phyloP scores from a whole-genome alignment of 768 basidiomycete species.

The Tricholoma matsutake region DNA sequence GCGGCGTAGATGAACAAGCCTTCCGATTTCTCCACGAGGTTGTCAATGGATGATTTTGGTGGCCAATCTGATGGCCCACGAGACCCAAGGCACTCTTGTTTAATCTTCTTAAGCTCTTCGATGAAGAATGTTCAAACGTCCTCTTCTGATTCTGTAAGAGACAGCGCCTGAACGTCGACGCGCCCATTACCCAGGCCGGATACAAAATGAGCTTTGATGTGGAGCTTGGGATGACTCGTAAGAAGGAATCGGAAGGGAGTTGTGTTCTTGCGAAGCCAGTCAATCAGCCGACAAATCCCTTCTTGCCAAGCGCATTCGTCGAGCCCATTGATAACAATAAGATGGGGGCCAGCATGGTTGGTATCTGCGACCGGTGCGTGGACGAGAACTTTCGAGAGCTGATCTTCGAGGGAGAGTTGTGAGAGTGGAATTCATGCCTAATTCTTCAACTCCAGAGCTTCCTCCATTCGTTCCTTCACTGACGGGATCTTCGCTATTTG shows the following conservation, averaged over 20 bases:
- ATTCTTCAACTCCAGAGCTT: background rate
- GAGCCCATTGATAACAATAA: background rate
- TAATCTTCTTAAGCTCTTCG: background rate
- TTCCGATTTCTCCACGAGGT: background rate
- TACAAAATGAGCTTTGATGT: background rate
- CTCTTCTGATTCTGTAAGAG: background rate
- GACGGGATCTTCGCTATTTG: slow-evolving; percentile 1
- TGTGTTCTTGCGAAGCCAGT: no score
- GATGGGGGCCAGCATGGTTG: background rate
- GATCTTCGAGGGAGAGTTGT: background rate
- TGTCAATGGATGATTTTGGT: background rate
- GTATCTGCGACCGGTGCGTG: background rate
- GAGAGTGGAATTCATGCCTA: background rate
- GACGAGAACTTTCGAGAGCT: background rate
- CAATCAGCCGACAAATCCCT: no score
- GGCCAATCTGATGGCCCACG: background rate
- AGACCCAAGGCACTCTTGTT: background rate
- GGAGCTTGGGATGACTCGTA: background rate
- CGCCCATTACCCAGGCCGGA: background rate
- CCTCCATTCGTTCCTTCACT: background rate
- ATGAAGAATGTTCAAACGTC: background rate
- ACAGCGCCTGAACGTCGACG: background rate
- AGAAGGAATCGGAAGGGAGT: background rate
- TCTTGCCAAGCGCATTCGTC: no score
- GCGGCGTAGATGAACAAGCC: no score